These are phyloP conservation scores for Haplosporangium gracile DNA, from an alignment of 192 early-diverging fungal species.

Conservation along the genomic window DNA sequence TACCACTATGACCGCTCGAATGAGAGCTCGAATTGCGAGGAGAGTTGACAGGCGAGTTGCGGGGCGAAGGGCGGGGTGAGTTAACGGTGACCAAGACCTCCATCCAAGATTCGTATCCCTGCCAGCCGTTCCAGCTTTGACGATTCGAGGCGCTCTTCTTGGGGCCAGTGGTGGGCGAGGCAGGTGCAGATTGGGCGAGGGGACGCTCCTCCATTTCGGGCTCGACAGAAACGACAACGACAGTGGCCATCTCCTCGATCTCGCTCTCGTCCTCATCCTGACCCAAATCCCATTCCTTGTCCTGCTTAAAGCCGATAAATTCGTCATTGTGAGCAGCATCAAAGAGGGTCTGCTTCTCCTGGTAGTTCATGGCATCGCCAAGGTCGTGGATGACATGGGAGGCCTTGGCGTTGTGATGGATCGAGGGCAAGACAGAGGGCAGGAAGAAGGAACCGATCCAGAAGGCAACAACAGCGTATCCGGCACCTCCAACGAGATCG, in stretches of 20 bases:
- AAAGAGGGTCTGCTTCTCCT: constrained; percentile 49
- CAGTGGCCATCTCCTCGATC: constrained; percentile 27
- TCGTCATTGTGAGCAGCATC: constrained; percentile 37
- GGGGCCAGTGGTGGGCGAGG: constrained; percentile 27
- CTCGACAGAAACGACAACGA: constrained; percentile 37
- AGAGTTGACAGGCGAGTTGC: constrained; percentile 28
- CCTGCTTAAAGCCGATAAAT: constrained; percentile 42
- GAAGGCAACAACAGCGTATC: constrained; percentile 74
- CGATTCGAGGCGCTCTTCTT: constrained; percentile 31
- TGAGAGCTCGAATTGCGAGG: constrained; percentile 44
- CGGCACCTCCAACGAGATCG: constrained; percentile 74
- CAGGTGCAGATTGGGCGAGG: constrained; percentile 21
- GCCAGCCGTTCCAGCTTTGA: constrained; percentile 56
- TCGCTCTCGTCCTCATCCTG: constrained; percentile 24
- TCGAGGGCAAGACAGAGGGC: constrained; percentile 59
- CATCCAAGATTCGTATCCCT: constrained; percentile 53
- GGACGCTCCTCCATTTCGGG: constrained; percentile 32
- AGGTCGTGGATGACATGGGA: constrained; percentile 51
- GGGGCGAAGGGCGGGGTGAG: constrained; percentile 38
- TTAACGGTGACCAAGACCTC: constrained; percentile 44
- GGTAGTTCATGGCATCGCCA: constrained; percentile 45
- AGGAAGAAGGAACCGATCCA: constrained; percentile 61
- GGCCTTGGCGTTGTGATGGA: constrained; percentile 53
- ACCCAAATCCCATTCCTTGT: constrained; percentile 19
- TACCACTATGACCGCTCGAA: constrained; percentile 14